phyloP scores from a whole-genome alignment of 2,329 filamentous ascomycete genomes.

The Immersiporthe knoxdaviesiana region DNA sequence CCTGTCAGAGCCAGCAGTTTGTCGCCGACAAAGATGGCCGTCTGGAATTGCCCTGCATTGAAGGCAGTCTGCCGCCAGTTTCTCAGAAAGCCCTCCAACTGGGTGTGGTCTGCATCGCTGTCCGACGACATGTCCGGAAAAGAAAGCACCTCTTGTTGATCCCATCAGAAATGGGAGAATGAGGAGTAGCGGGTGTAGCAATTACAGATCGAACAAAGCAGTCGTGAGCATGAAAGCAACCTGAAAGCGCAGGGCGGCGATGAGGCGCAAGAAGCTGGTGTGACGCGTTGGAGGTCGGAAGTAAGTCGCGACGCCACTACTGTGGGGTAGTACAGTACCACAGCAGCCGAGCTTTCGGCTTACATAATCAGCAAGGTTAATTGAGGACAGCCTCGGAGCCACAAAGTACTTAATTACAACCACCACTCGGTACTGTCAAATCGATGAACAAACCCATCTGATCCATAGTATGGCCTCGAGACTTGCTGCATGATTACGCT shows the following conservation, averaged over 20 bases:
- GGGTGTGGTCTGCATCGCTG: constrained; percentile 27
- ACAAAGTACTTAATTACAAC: too few relatives aligned
- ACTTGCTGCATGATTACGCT: neutral
- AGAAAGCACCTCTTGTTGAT: neutral
- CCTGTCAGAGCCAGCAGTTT: constrained; percentile 94
- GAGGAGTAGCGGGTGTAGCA: neutral
- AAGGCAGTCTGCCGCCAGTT: constrained; percentile 95
- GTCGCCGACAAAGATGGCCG: constrained; percentile 95
- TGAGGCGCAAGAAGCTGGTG: neutral
- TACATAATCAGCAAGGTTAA: too few relatives aligned
- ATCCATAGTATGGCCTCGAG: neutral
- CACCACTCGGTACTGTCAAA: too few relatives aligned
- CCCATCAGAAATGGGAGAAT: neutral
- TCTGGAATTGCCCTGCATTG: constrained; percentile 94
- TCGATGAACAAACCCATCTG: neutral
- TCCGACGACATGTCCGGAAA: constrained; percentile 28
- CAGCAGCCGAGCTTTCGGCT: too few relatives aligned
- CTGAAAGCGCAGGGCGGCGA: neutral
- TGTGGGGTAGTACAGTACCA: constrained; percentile 3
- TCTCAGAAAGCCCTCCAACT: constrained; percentile 90
- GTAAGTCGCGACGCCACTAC: neutral
- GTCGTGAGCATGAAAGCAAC: neutral
- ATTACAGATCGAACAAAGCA: neutral
- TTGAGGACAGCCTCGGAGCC: too few relatives aligned
- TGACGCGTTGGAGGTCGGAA: neutral